Percentiles rank a stretch among this genome's conserved stretches.
Conservation (phyloP, 2,329 filamentous ascomycete genomes). For the Calycina herbarum region DNA sequence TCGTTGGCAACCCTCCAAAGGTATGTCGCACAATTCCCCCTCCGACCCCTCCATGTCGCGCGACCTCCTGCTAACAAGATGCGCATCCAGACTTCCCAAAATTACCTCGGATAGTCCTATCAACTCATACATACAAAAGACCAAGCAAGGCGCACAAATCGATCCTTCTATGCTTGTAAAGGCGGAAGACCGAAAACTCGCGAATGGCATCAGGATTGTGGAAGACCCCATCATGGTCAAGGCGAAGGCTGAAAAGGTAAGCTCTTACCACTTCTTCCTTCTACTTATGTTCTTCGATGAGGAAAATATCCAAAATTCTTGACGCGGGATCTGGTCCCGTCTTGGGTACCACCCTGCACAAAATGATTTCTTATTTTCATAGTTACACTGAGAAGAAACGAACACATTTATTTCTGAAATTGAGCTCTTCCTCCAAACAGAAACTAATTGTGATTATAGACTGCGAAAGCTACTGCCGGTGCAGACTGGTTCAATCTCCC, state of each 20-base stretch:
- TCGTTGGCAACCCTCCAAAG: constrained; percentile 22
- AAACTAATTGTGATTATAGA: constrained; percentile 32
- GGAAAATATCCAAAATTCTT: constrained; percentile 74
- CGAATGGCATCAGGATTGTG: constrained; percentile 52
- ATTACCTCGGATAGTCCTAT: constrained; percentile 34
- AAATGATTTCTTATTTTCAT: constrained; percentile 64
- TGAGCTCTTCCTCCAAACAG: constrained; percentile 9
- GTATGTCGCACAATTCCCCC: constrained; percentile 14
- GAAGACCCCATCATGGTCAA: constrained; percentile 52
- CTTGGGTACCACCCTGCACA: constrained; percentile 73
- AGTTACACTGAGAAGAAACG: constrained; percentile 64
- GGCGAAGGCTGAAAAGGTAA: constrained; percentile 52
- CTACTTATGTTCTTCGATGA: constrained; percentile 53
- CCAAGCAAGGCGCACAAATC: constrained; percentile 52
- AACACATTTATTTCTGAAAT: constrained; percentile 15
- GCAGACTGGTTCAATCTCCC: constrained; percentile 86
- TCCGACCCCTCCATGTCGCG: background rate
- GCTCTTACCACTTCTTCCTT: constrained; percentile 22
- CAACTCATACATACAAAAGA: constrained; percentile 54
- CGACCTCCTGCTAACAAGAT: constrained; percentile 18
- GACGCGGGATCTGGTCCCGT: constrained; percentile 77
- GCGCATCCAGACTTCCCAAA: constrained; percentile 25
- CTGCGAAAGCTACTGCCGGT: constrained; percentile 66
- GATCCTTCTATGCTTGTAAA: constrained; percentile 52
- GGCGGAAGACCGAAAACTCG: constrained; percentile 46